Percentiles rank a stretch among this genome's conserved stretches.
These are phyloP conservation scores for Gossypium schwendimanii DNA, from an alignment of 441 rosid genomes.

Conservation along the genomic window DNA sequence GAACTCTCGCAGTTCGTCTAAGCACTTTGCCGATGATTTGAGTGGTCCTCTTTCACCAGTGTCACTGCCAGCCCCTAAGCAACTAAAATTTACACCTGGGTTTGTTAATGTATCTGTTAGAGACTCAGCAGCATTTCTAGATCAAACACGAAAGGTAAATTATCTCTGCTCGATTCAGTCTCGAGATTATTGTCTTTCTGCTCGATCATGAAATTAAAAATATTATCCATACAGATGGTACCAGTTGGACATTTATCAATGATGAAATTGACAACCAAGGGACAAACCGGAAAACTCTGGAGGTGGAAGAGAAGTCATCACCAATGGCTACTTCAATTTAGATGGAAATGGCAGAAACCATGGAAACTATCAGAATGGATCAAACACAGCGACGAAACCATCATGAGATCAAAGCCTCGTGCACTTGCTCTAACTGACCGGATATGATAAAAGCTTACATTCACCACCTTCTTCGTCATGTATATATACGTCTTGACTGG, in stretches of 20 bases:
- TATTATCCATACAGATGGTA: constrained; percentile 35
- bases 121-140: constrained; percentile 46
- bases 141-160: constrained; percentile 38
- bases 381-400: constrained; percentile 62
- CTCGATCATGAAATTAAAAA: constrained; percentile 5
- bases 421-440: constrained; percentile 28
- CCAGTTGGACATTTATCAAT: constrained; percentile 39
- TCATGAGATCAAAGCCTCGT: constrained; percentile 48
- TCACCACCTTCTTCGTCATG: constrained; percentile 15
- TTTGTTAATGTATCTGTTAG: constrained; percentile 39
- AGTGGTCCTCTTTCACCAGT: constrained; percentile 46
- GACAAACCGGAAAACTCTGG: constrained; percentile 66
- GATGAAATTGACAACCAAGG: constrained; percentile 41
- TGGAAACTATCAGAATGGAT: constrained; percentile 81
- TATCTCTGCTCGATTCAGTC: not conserved
- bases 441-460: constrained; percentile 22
- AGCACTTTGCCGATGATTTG: constrained; percentile 37
- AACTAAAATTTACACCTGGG: constrained; percentile 53
- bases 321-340: constrained; percentile 70
- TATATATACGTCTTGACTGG: constrained; percentile 20
- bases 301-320: constrained; percentile 81
- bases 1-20: constrained; percentile 45
- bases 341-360: constrained; percentile 80
- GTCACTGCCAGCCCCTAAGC: constrained; percentile 58
- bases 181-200: constrained; percentile 10